Evolutionary conservation across 2,329 filamentous ascomycete species (phyloP).

Genomic region (Diaporthe australafricana): DNA sequence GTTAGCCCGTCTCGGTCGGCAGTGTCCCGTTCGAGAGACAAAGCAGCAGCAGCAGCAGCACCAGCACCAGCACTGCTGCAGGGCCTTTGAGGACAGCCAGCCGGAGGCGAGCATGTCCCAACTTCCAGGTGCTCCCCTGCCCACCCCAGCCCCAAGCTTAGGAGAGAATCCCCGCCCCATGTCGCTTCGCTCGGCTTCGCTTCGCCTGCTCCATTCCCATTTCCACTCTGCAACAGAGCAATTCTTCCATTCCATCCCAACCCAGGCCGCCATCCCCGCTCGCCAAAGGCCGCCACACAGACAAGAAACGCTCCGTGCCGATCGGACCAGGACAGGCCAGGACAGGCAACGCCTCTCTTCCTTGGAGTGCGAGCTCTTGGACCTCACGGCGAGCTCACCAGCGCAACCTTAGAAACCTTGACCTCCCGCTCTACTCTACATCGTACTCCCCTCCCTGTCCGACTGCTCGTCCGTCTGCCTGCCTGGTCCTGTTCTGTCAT

Average conservation of each 20-base stretch:
- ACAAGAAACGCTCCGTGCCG: slow-evolving; percentile 28
- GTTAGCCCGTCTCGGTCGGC: too few relatives aligned
- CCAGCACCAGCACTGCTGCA: background rate
- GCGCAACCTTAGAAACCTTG: slow-evolving; percentile 8
- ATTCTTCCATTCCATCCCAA: slow-evolving; percentile 16
- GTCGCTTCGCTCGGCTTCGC: slow-evolving; percentile 23
- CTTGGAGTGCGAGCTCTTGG: background rate
- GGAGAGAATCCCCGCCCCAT: background rate
- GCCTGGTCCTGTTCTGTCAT: slow-evolving; percentile 11
- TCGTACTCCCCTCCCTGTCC: background rate
- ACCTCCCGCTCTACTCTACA: background rate
- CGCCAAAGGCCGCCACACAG: slow-evolving; percentile 18
- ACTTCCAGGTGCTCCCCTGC: background rate
- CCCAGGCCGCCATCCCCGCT: slow-evolving; percentile 24
- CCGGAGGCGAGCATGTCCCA: background rate
- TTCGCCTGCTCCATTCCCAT: slow-evolving; percentile 20
- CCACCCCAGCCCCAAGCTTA: background rate
- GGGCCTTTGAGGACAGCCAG: background rate
- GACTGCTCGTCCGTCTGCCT: background rate
- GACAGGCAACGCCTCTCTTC: background rate
- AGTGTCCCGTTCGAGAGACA: background rate
- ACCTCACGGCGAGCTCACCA: slow-evolving; percentile 2
- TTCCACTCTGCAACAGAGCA: background rate
- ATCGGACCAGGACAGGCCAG: slow-evolving; percentile 26
- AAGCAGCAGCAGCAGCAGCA: background rate